phyloP scores from a whole-genome alignment of 192 early-diverging fungal species.

The Backusella liffmaniae region DNA sequence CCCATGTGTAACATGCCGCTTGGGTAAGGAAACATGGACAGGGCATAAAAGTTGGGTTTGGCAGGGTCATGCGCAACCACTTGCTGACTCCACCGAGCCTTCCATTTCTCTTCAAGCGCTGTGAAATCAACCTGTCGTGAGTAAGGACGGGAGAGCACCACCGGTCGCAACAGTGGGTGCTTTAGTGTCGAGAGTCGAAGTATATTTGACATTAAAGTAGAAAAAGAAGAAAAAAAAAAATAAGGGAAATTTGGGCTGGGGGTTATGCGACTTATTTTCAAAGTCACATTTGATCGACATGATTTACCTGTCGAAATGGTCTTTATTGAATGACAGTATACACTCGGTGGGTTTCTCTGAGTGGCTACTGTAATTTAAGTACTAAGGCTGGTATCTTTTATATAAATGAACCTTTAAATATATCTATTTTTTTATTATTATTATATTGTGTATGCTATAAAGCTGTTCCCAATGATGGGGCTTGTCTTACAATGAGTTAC shows the following conservation, averaged over 20 bases:
- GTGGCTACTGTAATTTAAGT: too few species aligned
- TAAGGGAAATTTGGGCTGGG: background rate
- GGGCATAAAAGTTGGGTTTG: constrained; percentile 71
- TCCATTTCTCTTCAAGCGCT: constrained; percentile 65
- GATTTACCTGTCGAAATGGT: too few species aligned
- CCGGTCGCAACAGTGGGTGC: background rate
- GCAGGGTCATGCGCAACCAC: background rate
- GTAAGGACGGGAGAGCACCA: background rate
- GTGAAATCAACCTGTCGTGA: constrained; percentile 43
- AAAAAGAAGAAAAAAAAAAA: background rate
- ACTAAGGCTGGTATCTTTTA: too few species aligned
- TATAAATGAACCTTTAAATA: too few species aligned
- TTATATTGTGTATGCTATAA: too few species aligned
- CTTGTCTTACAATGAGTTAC: too few species aligned
- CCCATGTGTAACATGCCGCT: constrained; percentile 94
- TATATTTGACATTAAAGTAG: background rate
- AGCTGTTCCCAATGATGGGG: too few species aligned
- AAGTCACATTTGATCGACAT: too few species aligned
- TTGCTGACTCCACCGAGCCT: constrained; percentile 45
- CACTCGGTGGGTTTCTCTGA: too few species aligned
- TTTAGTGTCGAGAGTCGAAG: background rate
- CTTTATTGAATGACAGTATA: too few species aligned
- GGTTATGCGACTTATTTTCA: too few species aligned
- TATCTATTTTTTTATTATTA: too few species aligned
- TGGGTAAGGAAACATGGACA: constrained; percentile 97